Percentiles rank a stretch among this genome's conserved stretches.
These are phyloP conservation scores for Funneliformis mosseae DNA, from an alignment of 192 early-diverging fungal species.

Conservation along the genomic window DNA sequence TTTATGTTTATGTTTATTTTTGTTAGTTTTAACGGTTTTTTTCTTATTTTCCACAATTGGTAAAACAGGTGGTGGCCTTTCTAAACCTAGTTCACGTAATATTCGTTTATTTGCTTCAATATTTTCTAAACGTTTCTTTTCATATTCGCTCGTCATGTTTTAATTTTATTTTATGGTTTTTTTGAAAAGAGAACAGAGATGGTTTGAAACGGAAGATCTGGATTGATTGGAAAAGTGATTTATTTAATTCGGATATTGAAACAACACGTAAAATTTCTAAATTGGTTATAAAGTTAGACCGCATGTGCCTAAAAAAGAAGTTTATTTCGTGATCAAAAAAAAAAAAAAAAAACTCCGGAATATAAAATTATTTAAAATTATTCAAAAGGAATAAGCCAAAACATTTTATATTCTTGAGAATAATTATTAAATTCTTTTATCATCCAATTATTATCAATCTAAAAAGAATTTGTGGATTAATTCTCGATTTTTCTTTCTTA, in stretches of 20 bases:
- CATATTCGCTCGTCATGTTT: conserved; percentile 34
- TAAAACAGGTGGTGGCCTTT: not conserved
- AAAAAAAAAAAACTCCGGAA: too few relatives aligned
- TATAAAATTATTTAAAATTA: too few relatives aligned
- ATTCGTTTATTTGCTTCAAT: conserved; percentile 32
- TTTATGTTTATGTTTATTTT: not conserved
- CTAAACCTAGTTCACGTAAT: conserved; percentile 12
- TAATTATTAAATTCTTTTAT: not conserved
- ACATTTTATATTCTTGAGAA: not conserved
- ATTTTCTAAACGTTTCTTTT: conserved; percentile 39
- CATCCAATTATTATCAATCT: not conserved
- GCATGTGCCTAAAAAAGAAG: too few relatives aligned
- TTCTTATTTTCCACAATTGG: not conserved
- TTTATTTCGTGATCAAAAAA: too few relatives aligned
- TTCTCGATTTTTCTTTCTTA: not conserved
- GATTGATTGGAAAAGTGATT: too few relatives aligned
- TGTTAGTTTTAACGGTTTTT: not conserved
- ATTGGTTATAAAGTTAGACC: too few relatives aligned
- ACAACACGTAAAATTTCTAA: too few relatives aligned
- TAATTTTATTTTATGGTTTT: too few relatives aligned
- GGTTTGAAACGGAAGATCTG: too few relatives aligned
- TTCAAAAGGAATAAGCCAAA: not conserved
- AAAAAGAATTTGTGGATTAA: not conserved
- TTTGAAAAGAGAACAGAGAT: too few relatives aligned
- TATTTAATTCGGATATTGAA: too few relatives aligned